A percentile compares a stretch with the other conserved stretches of the same genome.
Conservation (phyloP, 805 yeast genomes). For the Lipomyces yamanashiensis region DNA sequence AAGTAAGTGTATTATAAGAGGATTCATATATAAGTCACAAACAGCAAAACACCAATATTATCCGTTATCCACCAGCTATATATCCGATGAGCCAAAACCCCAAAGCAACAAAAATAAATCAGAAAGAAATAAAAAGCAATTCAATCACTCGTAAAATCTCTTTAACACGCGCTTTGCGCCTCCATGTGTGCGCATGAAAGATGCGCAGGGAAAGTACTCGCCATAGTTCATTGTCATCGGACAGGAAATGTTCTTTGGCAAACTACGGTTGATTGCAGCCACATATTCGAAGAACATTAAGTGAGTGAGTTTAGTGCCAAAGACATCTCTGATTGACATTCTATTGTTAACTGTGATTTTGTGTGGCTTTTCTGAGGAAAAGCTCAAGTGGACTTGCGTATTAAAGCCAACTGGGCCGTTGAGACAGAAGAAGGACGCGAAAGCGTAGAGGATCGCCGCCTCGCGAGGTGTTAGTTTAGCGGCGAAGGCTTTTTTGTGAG, state of each 20-base stretch:
- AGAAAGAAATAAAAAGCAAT: background rate
- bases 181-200: constrained; percentile 2
- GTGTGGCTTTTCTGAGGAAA: background rate
- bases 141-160: background rate
- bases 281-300: constrained; percentile 16
- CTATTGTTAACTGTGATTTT: background rate
- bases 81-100: background rate
- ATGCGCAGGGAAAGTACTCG: constrained; percentile 19
- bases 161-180: background rate
- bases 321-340: constrained; percentile 18
- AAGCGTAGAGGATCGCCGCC: constrained; percentile 20
- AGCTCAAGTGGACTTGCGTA: constrained; percentile 9
- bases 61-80: background rate
- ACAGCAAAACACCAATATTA: background rate
- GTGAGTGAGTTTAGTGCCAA: constrained; percentile 16
- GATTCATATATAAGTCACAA: too few species aligned
- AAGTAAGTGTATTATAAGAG: too few species aligned
- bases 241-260: constrained; percentile 16
- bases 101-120: background rate
- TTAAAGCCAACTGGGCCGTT: constrained; percentile 23
- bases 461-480: background rate
- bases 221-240: constrained; percentile 21
- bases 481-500: background rate
- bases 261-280: constrained; percentile 13
- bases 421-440: constrained; percentile 24